phyloP scores from a whole-genome alignment of 768 basidiomycete genomes.

The Russula earlei region DNA sequence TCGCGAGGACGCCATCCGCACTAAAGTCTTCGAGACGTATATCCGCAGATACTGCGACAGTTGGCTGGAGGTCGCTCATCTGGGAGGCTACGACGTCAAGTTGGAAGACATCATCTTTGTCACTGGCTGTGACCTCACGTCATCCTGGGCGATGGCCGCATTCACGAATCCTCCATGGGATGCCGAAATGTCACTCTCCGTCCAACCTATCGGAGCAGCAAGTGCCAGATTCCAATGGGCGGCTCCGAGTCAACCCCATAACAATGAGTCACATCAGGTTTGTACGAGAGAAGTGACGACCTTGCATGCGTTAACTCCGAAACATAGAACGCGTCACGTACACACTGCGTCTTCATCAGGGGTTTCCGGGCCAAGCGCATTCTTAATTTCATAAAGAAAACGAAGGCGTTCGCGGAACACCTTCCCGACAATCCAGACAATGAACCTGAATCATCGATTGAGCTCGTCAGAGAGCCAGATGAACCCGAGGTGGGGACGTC shows the following conservation, averaged over 20 bases:
- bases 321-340: neutral
- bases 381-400: neutral
- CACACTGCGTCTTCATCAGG: constrained; percentile 11
- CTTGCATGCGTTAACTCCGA: neutral
- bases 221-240: no score
- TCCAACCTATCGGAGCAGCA: no score
- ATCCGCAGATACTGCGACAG: constrained; percentile 2
- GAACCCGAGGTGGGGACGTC: constrained; percentile 3
- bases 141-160: constrained; percentile 1
- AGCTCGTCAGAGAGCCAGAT: constrained; percentile 6
- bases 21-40: constrained; percentile 7
- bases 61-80: constrained; percentile 1
- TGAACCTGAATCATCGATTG: constrained; percentile 5
- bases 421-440: constrained; percentile 3
- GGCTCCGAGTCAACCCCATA: neutral
- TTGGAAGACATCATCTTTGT: constrained; percentile 15
- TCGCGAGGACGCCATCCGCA: neutral
- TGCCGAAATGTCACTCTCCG: neutral
- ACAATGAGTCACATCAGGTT: neutral
- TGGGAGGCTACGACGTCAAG: neutral
- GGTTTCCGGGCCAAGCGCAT: constrained; percentile 13
- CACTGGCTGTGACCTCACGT: constrained; percentile 2
- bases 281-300: no score
- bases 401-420: constrained; percentile 1
- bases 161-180: neutral